These are phyloP conservation scores for Eragrostis nindensis DNA, from an alignment of 176 grass and related monocot species.

Conservation along the genomic window DNA sequence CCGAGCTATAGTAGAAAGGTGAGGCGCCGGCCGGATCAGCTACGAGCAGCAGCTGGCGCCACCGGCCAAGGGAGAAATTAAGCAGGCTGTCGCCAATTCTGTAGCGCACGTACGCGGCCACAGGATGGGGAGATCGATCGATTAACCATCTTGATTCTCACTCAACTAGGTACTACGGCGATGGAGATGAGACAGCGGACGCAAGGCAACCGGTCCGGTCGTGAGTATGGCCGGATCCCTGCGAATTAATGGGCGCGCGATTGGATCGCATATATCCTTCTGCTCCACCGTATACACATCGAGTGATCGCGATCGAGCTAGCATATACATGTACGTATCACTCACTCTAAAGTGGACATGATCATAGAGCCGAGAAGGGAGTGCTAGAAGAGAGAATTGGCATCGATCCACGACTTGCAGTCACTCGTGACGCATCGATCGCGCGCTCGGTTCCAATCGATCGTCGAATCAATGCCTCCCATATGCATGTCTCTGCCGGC, in stretches of 20 bases:
- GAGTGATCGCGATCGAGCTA: not conserved
- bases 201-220: not conserved
- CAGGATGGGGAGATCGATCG: not conserved
- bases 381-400: not conserved
- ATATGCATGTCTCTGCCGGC: constrained; percentile 7
- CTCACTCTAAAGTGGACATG: not conserved
- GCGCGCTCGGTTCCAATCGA: not conserved
- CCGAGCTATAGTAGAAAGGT: too few relatives aligned
- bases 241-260: not conserved
- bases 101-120: too few relatives aligned
- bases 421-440: constrained; percentile 25
- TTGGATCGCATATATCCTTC: not conserved
- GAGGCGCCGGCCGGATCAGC: too few relatives aligned
- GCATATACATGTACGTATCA: not conserved
- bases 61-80: not conserved
- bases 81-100: not conserved
- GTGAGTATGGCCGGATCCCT: too few relatives aligned
- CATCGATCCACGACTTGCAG: not conserved
- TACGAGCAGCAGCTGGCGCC: too few relatives aligned
- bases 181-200: not conserved
- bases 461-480: constrained; percentile 40
- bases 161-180: not conserved
- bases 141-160: constrained; percentile 25
- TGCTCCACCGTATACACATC: not conserved
- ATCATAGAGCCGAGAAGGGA: not conserved